phyloP scores from a whole-genome alignment of 2,329 filamentous ascomycete genomes.

The Stachybotrys chlorohalonatus region DNA sequence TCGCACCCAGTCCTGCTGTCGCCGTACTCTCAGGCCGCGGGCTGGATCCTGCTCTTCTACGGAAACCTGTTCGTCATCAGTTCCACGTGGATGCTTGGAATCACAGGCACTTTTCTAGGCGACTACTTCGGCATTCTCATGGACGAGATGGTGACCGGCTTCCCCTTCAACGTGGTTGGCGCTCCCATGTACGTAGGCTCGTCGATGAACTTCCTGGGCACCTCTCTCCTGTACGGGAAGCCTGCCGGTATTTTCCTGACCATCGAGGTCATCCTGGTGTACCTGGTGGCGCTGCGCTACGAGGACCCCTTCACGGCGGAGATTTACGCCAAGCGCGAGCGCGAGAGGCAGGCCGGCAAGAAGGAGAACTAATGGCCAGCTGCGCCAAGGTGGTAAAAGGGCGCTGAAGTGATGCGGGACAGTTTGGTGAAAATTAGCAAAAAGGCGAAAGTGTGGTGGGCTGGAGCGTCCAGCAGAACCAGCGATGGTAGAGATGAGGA shows the following conservation, averaged over 20 bases:
- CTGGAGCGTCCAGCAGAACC: too few relatives aligned
- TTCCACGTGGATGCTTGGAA: constrained; percentile 84
- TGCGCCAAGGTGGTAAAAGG: background rate
- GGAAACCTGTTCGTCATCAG: constrained; percentile 83
- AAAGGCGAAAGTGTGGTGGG: too few relatives aligned
- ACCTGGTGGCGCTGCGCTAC: constrained; percentile 71
- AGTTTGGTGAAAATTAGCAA: too few relatives aligned
- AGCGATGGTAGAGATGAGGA: too few relatives aligned
- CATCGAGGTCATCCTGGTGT: constrained; percentile 64
- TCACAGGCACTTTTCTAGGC: constrained; percentile 92
- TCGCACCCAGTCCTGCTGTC: constrained; percentile 63
- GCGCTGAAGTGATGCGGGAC: too few relatives aligned
- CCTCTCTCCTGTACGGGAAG: constrained; percentile 75
- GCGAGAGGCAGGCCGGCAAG: constrained; percentile 42
- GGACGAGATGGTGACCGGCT: constrained; percentile 88
- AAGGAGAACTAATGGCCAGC: constrained; percentile 33
- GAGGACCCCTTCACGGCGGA: constrained; percentile 92
- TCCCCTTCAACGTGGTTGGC: constrained; percentile 86
- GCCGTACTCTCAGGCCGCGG: constrained; percentile 50
- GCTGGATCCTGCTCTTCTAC: constrained; percentile 59
- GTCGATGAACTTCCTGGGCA: constrained; percentile 85
- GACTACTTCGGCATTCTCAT: constrained; percentile 99
- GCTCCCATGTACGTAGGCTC: constrained; percentile 97
- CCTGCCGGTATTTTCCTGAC: constrained; percentile 78
- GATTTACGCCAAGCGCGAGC: constrained; percentile 84